Evolutionary conservation across 2,329 filamentous ascomycete species (phyloP).

Genomic region (Thelonectria rubi): DNA sequence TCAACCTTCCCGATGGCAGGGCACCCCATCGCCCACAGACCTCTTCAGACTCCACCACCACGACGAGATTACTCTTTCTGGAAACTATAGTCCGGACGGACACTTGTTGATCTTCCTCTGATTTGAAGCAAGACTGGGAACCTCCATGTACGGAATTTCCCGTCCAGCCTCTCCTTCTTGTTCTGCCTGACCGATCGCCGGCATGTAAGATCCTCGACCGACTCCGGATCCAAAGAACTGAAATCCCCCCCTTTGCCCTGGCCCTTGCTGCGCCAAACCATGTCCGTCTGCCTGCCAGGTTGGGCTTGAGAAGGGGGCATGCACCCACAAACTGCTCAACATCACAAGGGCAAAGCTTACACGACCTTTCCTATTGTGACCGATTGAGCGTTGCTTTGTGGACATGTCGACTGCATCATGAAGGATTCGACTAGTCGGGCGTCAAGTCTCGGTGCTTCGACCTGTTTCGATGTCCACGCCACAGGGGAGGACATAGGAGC

Average conservation of each 20-base stretch:
- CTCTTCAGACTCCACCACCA: constrained; percentile 37
- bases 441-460: constrained; percentile 11
- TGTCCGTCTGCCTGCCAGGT: constrained; percentile 2
- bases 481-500: constrained; percentile 21
- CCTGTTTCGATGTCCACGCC: constrained; percentile 8
- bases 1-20: constrained; percentile 34
- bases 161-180: constrained; percentile 27
- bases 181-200: constrained; percentile 35
- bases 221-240: constrained; percentile 31
- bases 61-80: constrained; percentile 42
- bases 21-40: constrained; percentile 30
- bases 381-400: constrained; percentile 15
- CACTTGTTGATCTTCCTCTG: constrained; percentile 39
- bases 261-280: constrained; percentile 25
- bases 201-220: constrained; percentile 37
- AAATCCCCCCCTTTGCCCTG: constrained; percentile 29
- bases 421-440: constrained; percentile 3
- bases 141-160: constrained; percentile 34
- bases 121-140: constrained; percentile 31
- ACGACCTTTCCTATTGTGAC: constrained; percentile 6
- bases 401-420: constrained; percentile 6
- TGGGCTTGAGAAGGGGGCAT: constrained; percentile 9
- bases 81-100: constrained; percentile 38
- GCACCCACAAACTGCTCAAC: constrained; percentile 16
- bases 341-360: constrained; percentile 3